Evolutionary conservation across 306 rosid genomes (phyloP), one percentile per base, ranked within the genome.

Genomic region (Pterocarpus macrocarpus): DNA sequence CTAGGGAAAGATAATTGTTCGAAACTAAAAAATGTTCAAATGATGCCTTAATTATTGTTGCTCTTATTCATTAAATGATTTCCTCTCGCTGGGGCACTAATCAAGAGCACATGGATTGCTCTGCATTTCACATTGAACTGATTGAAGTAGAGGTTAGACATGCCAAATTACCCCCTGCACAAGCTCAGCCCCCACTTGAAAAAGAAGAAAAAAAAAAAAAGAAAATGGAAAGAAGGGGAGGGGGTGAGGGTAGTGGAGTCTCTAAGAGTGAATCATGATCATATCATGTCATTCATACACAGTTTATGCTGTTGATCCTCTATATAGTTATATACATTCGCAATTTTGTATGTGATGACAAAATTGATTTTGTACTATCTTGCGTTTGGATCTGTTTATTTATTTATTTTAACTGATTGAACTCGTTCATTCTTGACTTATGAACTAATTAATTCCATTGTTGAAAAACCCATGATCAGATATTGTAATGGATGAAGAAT

Each of bases 41-140:
- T 22, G 16, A 47, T 75, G 76, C 50, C 64, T 32, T 45, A 79
- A 39, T 75, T 76, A 70, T 68, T 64, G 30, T 75, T 64, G 53
- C 50, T 71, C 66, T 67, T 70, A 32, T 16, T 49, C 30, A 67
- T 61, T 55, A 34, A 33, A 35, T 61, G 44, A 63, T 16, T 58
- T 32, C 2, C 43, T 22, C 28, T 22, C 28, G 67, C 2, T 5
- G 64, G 79, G 74, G 56, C 71, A 62, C 39, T 15, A 65, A 75
- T 67, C 39, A 56, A 50, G 49, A 53, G 78, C 81, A 44, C 32
- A 75, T 87, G 75, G 64, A 36, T 64, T 65, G 39, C 17, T 73
- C 78, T 69, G 66, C 64, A 33, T 59, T 82, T 63, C 56, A 45
- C 58, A 55, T 32, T 62, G 83, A 52, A 69, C 55, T n/a, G 22